Percentiles rank a stretch among this genome's conserved stretches.
phyloP scores from a whole-genome alignment of 106 monocot species.

The Cymbidium sinense region DNA sequence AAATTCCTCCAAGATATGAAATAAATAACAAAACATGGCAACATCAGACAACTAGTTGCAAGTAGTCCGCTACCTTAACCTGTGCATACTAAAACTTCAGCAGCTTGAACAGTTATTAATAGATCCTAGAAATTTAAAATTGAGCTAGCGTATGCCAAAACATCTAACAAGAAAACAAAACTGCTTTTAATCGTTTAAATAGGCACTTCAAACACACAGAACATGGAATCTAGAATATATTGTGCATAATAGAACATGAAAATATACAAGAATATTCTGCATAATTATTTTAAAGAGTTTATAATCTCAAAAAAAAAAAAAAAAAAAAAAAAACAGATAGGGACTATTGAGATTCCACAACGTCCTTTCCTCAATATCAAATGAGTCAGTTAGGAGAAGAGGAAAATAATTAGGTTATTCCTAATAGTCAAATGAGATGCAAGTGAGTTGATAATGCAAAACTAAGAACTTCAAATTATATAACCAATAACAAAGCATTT shows the following conservation, averaged over 20 bases:
- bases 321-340: no score
- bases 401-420: neutral
- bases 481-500: no score
- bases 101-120: neutral
- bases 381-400: no score
- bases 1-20: neutral
- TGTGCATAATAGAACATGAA: neutral
- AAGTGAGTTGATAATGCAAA: neutral
- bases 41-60: neutral
- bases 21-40: neutral
- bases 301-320: no score
- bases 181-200: neutral
- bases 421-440: neutral
- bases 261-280: no score
- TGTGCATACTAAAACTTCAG: neutral
- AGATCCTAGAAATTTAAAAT: neutral
- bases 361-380: no score
- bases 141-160: neutral
- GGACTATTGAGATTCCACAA: no score
- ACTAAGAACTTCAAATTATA: no score
- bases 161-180: neutral
- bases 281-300: no score
- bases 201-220: neutral
- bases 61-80: neutral
- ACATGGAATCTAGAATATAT: neutral